phyloP scores from a whole-genome alignment of 208 protist species.

The Crithidia bombi region DNA sequence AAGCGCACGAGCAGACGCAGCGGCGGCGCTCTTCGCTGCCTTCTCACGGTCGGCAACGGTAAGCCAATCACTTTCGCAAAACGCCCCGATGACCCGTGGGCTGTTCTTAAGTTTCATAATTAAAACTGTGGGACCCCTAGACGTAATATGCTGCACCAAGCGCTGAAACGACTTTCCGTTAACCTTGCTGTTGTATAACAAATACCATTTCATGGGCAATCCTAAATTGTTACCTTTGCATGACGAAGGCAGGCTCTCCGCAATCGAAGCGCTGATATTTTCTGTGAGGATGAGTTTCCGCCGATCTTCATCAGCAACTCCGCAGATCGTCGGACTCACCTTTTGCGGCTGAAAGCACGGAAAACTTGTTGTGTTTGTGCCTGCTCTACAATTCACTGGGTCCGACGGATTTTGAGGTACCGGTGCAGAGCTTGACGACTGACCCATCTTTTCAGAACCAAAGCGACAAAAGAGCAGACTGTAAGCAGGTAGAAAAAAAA shows the following conservation, averaged over 20 bases:
- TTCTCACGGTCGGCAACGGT: slow-evolving; percentile 60
- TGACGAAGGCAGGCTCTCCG: slow-evolving; percentile 36
- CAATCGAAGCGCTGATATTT: slow-evolving; percentile 29
- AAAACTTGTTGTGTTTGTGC: too few relatives aligned
- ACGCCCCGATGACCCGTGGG: slow-evolving; percentile 55
- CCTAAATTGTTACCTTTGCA: slow-evolving; percentile 25
- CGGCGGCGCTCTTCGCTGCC: slow-evolving; percentile 46
- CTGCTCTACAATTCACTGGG: background rate
- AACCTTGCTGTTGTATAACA: slow-evolving; percentile 63
- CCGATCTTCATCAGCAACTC: slow-evolving; percentile 11
- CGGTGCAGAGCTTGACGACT: slow-evolving; percentile 6
- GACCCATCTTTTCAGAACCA: background rate
- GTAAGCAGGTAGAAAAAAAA: background rate
- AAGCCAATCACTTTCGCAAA: slow-evolving; percentile 64
- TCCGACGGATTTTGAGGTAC: too few relatives aligned
- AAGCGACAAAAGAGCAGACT: background rate
- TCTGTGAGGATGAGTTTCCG: slow-evolving; percentile 14
- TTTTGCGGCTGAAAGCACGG: background rate
- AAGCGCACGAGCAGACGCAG: slow-evolving; percentile 41
- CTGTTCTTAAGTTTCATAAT: slow-evolving; percentile 46
- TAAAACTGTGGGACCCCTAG: slow-evolving; percentile 53
- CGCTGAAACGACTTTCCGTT: slow-evolving; percentile 74
- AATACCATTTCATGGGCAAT: slow-evolving; percentile 45
- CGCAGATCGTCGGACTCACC: slow-evolving; percentile 5
- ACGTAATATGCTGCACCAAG: slow-evolving; percentile 46